phyloP scores from a whole-genome alignment of 1,284 basidiomycete species.

The Papiliotrema laurentii region DNA sequence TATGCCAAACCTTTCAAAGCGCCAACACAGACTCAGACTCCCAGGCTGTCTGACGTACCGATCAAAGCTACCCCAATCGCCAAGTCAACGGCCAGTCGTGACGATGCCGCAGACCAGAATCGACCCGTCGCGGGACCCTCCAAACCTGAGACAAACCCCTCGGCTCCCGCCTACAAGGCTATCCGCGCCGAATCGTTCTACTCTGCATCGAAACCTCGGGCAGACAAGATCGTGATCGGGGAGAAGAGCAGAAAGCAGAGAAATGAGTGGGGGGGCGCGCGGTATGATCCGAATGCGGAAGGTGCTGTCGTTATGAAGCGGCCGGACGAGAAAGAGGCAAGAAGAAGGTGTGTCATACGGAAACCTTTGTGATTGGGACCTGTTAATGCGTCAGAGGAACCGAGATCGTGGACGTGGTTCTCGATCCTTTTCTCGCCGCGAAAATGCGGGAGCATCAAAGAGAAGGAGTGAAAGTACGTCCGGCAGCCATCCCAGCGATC shows the following conservation, averaged over 20 bases:
- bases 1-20: constrained; percentile 32
- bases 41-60: constrained; percentile 13
- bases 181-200: constrained; percentile 31
- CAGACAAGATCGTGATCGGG: constrained; percentile 31
- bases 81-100: too few relatives aligned
- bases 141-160: not conserved
- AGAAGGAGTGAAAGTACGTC: constrained; percentile 60
- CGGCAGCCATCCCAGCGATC: not conserved
- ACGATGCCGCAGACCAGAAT: not conserved
- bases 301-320: constrained; percentile 83
- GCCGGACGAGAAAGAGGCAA: constrained; percentile 68
- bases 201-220: constrained; percentile 16
- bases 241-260: constrained; percentile 37
- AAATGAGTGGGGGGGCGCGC: constrained; percentile 25
- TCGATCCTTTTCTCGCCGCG: constrained; percentile 81
- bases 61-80: constrained; percentile 1
- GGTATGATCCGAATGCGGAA: constrained; percentile 61
- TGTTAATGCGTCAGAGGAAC: constrained; percentile 21
- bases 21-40: constrained; percentile 18
- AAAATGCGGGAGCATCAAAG: constrained; percentile 84
- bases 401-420: constrained; percentile 72
- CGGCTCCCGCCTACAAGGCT: constrained; percentile 4
- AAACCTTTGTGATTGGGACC: not conserved
- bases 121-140: constrained; percentile 7
- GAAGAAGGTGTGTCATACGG: constrained; percentile 59